Evolutionary conservation across 192 early-diverging fungal genomes (phyloP).

Genomic region (Coemansia sp.): DNA sequence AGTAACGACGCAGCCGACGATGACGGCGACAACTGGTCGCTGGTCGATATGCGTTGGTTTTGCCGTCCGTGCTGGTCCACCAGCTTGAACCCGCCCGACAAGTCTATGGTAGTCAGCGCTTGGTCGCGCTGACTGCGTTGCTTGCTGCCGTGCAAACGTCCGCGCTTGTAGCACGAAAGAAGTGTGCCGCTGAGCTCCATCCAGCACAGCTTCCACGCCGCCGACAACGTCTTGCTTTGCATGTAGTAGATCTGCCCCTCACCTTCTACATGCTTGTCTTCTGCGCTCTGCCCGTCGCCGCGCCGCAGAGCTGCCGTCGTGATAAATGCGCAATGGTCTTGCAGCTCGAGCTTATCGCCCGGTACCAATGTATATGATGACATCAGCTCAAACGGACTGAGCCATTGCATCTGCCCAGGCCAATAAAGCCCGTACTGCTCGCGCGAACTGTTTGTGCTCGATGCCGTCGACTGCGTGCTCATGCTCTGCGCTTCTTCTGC

Average conservation of each 20-base stretch:
- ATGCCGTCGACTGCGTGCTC: slow-evolving; percentile 9
- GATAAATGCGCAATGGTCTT: slow-evolving; percentile 38
- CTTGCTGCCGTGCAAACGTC: neutral
- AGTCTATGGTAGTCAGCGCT: slow-evolving; percentile 14
- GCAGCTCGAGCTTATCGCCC: slow-evolving; percentile 45
- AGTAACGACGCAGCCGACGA: slow-evolving; percentile 1
- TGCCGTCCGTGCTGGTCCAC: slow-evolving; percentile 27
- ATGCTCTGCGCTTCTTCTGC: neutral
- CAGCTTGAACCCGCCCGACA: slow-evolving; percentile 29
- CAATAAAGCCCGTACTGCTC: slow-evolving; percentile 52
- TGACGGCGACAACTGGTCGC: slow-evolving; percentile 17
- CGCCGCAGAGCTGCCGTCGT: slow-evolving; percentile 2
- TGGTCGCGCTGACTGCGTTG: neutral
- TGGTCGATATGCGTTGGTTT: slow-evolving; percentile 6
- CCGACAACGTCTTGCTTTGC: slow-evolving; percentile 25
- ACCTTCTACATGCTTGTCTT: slow-evolving; percentile 4
- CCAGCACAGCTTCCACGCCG: slow-evolving; percentile 47
- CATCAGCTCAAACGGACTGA: slow-evolving; percentile 29
- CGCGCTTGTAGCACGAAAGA: slow-evolving; percentile 19
- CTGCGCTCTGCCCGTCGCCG: neutral
- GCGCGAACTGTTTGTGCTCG: slow-evolving; percentile 12
- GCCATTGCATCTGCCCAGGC: slow-evolving; percentile 41
- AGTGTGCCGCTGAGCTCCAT: slow-evolving; percentile 36
- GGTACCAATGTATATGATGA: slow-evolving; percentile 19
- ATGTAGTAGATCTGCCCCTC: slow-evolving; percentile 50